These are phyloP conservation scores for Angophora floribunda DNA, from an alignment of 345 rosid genomes.

Conservation along the genomic window DNA sequence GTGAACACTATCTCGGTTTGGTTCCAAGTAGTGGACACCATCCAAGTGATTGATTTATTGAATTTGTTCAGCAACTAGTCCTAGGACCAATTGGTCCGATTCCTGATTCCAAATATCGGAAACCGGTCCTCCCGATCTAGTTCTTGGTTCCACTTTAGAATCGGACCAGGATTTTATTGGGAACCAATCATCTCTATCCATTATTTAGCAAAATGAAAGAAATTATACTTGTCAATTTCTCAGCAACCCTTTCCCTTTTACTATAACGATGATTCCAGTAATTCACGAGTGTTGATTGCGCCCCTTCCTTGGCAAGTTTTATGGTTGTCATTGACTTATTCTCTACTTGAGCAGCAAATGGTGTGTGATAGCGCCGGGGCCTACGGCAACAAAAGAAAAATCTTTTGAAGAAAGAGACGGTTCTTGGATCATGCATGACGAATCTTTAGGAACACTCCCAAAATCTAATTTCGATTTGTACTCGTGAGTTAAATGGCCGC, in stretches of 20 bases:
- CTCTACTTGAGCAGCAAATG: not conserved
- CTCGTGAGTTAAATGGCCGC: not conserved
- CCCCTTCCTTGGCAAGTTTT: not conserved
- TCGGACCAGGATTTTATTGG: no score
- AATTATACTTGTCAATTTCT: not conserved
- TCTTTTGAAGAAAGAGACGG: not conserved
- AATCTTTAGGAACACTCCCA: not conserved
- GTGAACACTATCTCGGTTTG: no score
- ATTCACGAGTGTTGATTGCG: not conserved
- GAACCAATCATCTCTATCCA: no score
- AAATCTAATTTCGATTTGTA: not conserved
- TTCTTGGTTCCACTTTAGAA: no score
- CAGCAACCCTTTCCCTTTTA: not conserved
- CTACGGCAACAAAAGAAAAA: not conserved
- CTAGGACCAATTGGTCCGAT: no score
- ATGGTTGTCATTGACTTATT: not conserved
- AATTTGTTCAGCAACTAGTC: no score
- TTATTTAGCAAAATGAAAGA: not conserved
- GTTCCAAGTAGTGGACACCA: no score
- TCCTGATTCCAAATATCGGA: no score
- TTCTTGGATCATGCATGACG: not conserved
- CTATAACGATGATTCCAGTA: not conserved
- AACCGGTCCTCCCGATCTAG: no score
- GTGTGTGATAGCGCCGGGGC: not conserved
- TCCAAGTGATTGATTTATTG: no score